Evolutionary conservation across 1,139 yeast species (phyloP).

Genomic region (Taiozyma onychis): DNA sequence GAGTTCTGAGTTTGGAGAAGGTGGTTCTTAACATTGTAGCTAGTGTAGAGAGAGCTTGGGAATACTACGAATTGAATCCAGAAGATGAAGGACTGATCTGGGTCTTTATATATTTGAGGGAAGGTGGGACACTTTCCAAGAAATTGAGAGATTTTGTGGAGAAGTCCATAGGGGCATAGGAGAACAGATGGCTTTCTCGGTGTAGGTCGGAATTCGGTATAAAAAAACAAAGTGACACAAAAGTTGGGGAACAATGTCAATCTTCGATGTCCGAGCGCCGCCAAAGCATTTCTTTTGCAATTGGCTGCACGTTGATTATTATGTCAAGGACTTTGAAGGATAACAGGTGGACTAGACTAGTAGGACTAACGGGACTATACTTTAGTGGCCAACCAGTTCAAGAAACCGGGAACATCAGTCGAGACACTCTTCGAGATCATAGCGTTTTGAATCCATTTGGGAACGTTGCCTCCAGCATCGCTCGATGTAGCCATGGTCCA

Average conservation of each 20-base stretch:
- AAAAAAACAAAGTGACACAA: background rate
- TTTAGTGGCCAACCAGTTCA: conserved; percentile 38
- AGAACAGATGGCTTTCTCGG: background rate
- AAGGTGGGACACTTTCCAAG: background rate
- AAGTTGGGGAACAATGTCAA: background rate
- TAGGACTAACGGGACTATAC: background rate
- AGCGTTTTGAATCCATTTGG: conserved; percentile 54
- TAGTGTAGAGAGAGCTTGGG: background rate
- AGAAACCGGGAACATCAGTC: conserved; percentile 60
- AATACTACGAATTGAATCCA: background rate
- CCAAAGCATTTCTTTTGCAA: background rate
- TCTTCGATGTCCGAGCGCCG: background rate
- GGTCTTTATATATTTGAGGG: background rate
- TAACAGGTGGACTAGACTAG: too few species aligned
- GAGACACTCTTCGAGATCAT: conserved; percentile 54
- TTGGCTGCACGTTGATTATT: too few species aligned
- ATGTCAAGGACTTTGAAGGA: too few species aligned
- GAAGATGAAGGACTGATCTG: background rate
- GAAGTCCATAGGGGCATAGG: background rate
- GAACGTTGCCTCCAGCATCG: conserved; percentile 63
- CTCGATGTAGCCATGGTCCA: conserved; percentile 57
- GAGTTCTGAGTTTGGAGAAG: conserved; percentile 9
- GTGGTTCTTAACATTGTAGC: conserved; percentile 3
- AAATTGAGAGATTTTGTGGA: background rate
- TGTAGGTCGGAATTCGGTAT: background rate